phyloP scores from a whole-genome alignment of 192 early-diverging fungal genomes.

The Backusella morwellensis region DNA sequence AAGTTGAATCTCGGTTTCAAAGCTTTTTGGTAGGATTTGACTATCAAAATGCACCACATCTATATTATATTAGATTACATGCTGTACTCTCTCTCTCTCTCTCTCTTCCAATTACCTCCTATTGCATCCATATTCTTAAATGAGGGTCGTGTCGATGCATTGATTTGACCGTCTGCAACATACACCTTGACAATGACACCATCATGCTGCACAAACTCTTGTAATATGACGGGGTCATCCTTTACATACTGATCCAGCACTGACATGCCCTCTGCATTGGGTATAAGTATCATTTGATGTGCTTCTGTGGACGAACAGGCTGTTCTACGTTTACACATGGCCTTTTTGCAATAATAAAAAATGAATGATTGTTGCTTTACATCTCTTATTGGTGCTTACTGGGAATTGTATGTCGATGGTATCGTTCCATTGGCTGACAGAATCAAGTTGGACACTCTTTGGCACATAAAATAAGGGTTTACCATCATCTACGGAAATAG shows the following conservation, averaged over 20 bases:
- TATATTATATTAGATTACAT: background rate
- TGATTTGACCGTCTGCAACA: constrained; percentile 18
- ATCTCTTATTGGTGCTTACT: background rate
- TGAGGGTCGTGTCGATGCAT: constrained; percentile 23
- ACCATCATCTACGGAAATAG: background rate
- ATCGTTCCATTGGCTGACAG: background rate
- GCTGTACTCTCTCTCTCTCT: background rate
- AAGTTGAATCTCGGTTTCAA: background rate
- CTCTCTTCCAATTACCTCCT: background rate
- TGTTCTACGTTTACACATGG: constrained; percentile 28
- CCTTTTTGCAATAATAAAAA: background rate
- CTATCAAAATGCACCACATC: constrained; percentile 33
- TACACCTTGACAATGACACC: constrained; percentile 35
- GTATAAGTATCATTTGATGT: constrained; percentile 33
- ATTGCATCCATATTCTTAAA: constrained; percentile 14
- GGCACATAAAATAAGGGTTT: constrained; percentile 11
- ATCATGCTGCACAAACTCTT: constrained; percentile 37
- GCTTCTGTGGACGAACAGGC: constrained; percentile 33
- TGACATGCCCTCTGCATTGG: background rate
- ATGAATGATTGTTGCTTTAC: background rate
- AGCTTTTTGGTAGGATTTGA: constrained; percentile 28
- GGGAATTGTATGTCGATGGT: constrained; percentile 16
- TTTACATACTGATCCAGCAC: background rate
- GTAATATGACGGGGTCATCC: constrained; percentile 29
- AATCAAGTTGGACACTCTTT: background rate